These are phyloP conservation scores for Mycena venus DNA, from an alignment of 768 basidiomycete genomes.

Conservation along the genomic window DNA sequence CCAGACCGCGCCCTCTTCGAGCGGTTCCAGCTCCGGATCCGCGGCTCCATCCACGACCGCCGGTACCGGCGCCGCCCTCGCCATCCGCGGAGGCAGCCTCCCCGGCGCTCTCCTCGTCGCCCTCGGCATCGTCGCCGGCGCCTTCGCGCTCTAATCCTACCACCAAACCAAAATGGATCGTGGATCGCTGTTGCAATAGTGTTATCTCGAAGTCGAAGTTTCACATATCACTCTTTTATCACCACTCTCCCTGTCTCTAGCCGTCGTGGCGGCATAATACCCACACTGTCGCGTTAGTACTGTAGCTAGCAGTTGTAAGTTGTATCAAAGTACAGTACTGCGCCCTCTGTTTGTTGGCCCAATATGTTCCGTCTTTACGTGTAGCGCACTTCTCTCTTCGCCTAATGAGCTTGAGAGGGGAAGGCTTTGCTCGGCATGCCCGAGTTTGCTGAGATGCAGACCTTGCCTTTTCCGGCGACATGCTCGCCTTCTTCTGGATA, in stretches of 20 bases:
- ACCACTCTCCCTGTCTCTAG: slow-evolving; percentile 6
- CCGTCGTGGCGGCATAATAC: slow-evolving; percentile 29
- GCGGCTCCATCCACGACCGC: background rate
- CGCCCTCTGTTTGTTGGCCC: background rate
- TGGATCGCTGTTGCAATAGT: background rate
- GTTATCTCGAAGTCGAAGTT: background rate
- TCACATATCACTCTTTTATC: slow-evolving; percentile 18
- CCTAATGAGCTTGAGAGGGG: no score
- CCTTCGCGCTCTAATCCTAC: slow-evolving; percentile 27
- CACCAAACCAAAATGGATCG: background rate
- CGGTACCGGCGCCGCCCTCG: slow-evolving; percentile 1
- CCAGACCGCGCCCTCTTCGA: background rate
- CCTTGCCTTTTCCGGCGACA: no score
- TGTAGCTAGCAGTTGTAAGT: background rate
- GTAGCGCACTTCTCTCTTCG: background rate
- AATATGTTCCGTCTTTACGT: slow-evolving; percentile 21
- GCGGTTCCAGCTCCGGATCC: background rate
- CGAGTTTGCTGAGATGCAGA: no score
- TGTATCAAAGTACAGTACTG: slow-evolving; percentile 7
- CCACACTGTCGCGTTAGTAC: slow-evolving; percentile 7
- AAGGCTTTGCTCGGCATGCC: no score
- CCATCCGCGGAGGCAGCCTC: slow-evolving; percentile 9
- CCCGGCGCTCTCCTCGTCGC: slow-evolving; percentile 17
- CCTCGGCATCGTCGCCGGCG: slow-evolving; percentile 21
- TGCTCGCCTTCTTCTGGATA: no score